Conservation (phyloP, 2,329 filamentous ascomycete species). For the Zarea fungicola region DNA sequence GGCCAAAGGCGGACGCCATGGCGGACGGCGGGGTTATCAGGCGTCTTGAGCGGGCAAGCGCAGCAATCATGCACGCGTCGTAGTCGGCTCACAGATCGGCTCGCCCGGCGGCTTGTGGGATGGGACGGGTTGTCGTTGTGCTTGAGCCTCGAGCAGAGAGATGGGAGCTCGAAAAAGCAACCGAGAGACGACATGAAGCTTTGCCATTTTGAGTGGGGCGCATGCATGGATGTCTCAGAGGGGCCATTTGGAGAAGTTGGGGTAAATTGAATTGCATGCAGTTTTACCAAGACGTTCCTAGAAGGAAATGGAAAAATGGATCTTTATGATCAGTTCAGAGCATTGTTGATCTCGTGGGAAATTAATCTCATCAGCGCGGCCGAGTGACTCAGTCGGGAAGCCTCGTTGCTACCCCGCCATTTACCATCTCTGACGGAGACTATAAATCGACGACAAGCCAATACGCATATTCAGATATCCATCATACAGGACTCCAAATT, state of each 20-base stretch:
- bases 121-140: background rate
- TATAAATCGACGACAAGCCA: slow-evolving; percentile 1
- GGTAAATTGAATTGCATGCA: background rate
- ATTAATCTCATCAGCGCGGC: background rate
- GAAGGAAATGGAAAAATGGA: background rate
- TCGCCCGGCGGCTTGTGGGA: slow-evolving; percentile 5
- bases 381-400: slow-evolving; percentile 10
- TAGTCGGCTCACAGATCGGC: background rate
- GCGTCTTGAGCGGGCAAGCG: slow-evolving; percentile 18
- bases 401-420: slow-evolving; percentile 1
- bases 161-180: slow-evolving; percentile 4
- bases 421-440: slow-evolving; percentile 21
- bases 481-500: too few relatives aligned
- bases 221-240: background rate
- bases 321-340: too few relatives aligned
- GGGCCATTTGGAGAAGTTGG: too few relatives aligned
- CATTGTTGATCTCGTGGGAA: background rate
- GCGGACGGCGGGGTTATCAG: slow-evolving; percentile 23
- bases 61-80: slow-evolving; percentile 22
- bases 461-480: too few relatives aligned
- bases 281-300: too few relatives aligned
- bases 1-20: slow-evolving; percentile 37
- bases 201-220: slow-evolving; percentile 4
- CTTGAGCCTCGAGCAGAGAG: background rate
- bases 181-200: background rate